A percentile compares a stretch with the other conserved stretches of the same genome.
Evolutionary conservation across 257 asterid genomes (phyloP).

Genomic region (Ligustrum vulgare): DNA sequence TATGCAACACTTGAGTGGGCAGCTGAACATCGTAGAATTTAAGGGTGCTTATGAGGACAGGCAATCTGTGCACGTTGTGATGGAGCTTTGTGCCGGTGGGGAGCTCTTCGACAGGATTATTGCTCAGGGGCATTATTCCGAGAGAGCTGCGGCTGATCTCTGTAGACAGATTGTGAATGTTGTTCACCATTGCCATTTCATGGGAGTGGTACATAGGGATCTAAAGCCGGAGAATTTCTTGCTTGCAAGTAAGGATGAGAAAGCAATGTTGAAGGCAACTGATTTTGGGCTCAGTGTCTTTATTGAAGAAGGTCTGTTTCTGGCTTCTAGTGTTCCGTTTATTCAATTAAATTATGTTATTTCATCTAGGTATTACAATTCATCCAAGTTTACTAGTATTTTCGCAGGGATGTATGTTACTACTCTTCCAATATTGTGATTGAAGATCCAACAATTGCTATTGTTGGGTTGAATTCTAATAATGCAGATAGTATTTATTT

Average conservation of each 20-base stretch:
- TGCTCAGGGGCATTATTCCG: conserved; percentile 42
- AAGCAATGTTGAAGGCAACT: conserved; percentile 71
- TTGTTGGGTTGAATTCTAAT: neutral
- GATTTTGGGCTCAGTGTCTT: conserved; percentile 90
- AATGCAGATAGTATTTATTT: too few species aligned
- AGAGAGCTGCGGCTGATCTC: conserved; percentile 37
- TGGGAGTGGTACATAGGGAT: conserved; percentile 95
- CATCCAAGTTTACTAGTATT: neutral
- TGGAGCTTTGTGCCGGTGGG: conserved; percentile 51
- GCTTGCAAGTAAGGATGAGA: conserved; percentile 65
- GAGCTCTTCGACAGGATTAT: conserved; percentile 42
- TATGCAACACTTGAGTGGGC: conserved; percentile 86
- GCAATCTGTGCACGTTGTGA: conserved; percentile 40
- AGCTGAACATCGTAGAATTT: conserved; percentile 74
- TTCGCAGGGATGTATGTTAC: neutral
- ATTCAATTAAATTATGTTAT: neutral
- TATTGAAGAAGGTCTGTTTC: conserved; percentile 69
- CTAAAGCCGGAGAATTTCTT: conserved; percentile 90
- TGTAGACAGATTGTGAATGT: conserved; percentile 41
- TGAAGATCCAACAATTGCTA: neutral
- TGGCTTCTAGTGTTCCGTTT: conserved; percentile 7
- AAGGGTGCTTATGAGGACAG: conserved; percentile 55
- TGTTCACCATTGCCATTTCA: conserved; percentile 49
- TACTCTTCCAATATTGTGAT: neutral
- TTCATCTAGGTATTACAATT: conserved; percentile 2